Evolutionary conservation across 2,329 filamentous ascomycete genomes (phyloP).

Genomic region (Venturia pyrina): DNA sequence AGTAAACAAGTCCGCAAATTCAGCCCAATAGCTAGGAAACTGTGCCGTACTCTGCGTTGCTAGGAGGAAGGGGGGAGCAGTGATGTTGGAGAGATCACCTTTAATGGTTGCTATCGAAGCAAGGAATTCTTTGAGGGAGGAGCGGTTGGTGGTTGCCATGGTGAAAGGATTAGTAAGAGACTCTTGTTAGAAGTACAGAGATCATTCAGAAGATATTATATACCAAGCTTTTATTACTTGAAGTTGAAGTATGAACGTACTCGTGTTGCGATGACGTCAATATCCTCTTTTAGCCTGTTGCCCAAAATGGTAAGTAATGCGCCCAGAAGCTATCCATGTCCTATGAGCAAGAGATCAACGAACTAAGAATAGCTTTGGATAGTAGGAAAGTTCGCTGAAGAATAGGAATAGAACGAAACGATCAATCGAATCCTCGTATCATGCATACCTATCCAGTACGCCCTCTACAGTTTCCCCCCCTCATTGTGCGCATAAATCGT

Average conservation of each 20-base stretch:
- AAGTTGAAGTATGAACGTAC: not conserved
- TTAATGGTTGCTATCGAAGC: conserved; percentile 34
- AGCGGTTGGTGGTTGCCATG: not conserved
- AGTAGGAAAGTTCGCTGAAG: not conserved
- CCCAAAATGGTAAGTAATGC: not conserved
- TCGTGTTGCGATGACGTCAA: not conserved
- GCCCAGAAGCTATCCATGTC: not conserved
- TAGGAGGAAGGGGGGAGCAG: conserved; percentile 36
- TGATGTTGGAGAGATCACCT: conserved; percentile 37
- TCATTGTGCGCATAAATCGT: not conserved
- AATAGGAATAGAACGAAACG: not conserved
- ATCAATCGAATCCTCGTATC: not conserved
- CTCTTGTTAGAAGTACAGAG: no score
- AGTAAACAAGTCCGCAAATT: conserved; percentile 35
- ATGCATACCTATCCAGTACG: not conserved
- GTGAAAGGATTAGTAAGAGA: not conserved
- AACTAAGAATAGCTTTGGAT: not conserved
- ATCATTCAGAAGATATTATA: no score
- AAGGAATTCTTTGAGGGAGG: conserved; percentile 6
- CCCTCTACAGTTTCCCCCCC: not conserved
- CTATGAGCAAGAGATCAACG: not conserved
- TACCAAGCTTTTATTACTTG: not conserved
- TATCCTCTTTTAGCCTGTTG: not conserved
- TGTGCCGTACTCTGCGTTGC: conserved; percentile 36
- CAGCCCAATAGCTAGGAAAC: conserved; percentile 37